These are phyloP conservation scores for Syzygium grande DNA, from an alignment of 345 rosid genomes.

Conservation along the genomic window DNA sequence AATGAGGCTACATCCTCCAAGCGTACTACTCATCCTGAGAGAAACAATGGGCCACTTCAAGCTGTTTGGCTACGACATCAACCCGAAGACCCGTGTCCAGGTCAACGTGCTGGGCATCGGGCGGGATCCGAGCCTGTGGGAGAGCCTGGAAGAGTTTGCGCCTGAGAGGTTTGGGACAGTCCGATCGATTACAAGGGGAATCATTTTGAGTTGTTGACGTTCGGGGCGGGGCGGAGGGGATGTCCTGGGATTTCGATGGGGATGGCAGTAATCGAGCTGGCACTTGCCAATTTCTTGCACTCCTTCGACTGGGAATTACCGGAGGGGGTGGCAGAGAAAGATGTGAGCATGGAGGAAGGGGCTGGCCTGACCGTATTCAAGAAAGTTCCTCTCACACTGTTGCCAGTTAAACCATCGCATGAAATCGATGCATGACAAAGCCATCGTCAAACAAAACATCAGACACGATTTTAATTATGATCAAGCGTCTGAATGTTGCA, in stretches of 20 bases:
- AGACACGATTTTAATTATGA: neutral
- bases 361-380: slow-evolving; percentile 19
- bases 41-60: slow-evolving; percentile 28
- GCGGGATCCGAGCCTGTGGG: slow-evolving; percentile 18
- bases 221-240: slow-evolving; percentile 26
- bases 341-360: slow-evolving; percentile 28
- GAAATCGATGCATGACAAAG: too few species aligned
- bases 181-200: slow-evolving; percentile 28
- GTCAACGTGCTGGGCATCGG: slow-evolving; percentile 42
- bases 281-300: slow-evolving; percentile 27
- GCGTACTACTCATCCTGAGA: slow-evolving; percentile 29
- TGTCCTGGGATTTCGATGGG: slow-evolving; percentile 33
- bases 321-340: slow-evolving; percentile 6
- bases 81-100: slow-evolving; percentile 21
- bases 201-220: slow-evolving; percentile 26
- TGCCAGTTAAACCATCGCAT: slow-evolving; percentile 1
- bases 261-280: slow-evolving; percentile 14
- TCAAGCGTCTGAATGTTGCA: neutral
- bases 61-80: slow-evolving; percentile 21
- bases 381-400: slow-evolving; percentile 13
- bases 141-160: slow-evolving; percentile 25
- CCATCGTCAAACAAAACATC: too few species aligned
- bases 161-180: slow-evolving; percentile 35
- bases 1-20: slow-evolving; percentile 42
- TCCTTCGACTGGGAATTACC: slow-evolving; percentile 36